Base-by-base conservation (phyloP, 1,284 basidiomycete species). In the Cryptococcus wingfieldii region DNA sequence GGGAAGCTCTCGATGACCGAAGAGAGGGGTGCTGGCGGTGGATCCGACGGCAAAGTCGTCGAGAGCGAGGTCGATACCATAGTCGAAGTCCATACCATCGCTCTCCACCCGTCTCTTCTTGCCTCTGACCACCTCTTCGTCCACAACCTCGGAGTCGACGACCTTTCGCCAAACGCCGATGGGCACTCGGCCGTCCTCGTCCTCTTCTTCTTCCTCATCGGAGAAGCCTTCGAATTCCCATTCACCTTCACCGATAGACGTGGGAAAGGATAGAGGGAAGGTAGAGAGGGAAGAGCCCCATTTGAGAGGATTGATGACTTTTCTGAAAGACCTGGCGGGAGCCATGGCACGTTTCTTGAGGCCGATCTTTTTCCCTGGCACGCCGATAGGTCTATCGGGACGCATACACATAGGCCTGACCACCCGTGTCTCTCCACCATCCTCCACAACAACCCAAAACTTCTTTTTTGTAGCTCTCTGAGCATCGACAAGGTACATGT, bases 221-320 rank as follows among this genome's bases (percentile, higher is more conserved):
- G 60, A 44, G 6, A 69, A 55, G 18, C 71, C 70, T 27, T 66
- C 64, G 27, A 65, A 65, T 19, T 66, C 64, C 13, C 71, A 53
- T 34, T 58, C 57, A n/a, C 51, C 54, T 27, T 54, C 58, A 23
- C 19, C 51, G 12, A 47, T 39, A 9, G 59, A 49, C 14, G 56
- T 60, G 12, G 56, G 44, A n/a, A 37, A 37, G 3, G 43, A 19
- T 5, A 19, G 16, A 14, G 16, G 14, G 16, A 54, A 56, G 16
- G 39, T 14, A 14, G 61, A 27, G 48, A 70, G 63, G 2, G 47
- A n/a, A 0, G 59, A 51, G 0, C 52, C 52, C 62, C 65, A 71
- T 5, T 62, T 47, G 18, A 53, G n/a, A 1, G 70, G 68, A 51
- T 72, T 62, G 50, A 71, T 66, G 19, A 76, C 70, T 42, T 67